These are phyloP conservation scores for Oidiodendron maius DNA, from an alignment of 495 filamentous ascomycete species.

Conservation along the genomic window DNA sequence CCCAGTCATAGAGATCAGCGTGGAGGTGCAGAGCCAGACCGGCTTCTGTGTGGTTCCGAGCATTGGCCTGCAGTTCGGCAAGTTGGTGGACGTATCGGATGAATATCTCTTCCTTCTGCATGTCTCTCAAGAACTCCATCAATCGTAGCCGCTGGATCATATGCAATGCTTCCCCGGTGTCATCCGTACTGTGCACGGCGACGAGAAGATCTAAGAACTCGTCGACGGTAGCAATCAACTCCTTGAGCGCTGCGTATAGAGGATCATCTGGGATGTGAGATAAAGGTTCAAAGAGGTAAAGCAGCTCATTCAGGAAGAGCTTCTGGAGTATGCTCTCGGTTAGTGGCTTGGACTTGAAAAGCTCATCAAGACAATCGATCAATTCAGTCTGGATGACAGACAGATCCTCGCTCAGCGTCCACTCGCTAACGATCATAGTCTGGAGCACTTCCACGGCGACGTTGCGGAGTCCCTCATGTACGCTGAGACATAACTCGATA, in stretches of 20 bases:
- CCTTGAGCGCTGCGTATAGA: constrained; percentile 68
- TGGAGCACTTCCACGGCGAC: constrained; percentile 91
- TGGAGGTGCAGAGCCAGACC: constrained; percentile 86
- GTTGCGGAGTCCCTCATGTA: constrained; percentile 83
- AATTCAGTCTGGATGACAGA: constrained; percentile 92
- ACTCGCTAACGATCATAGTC: constrained; percentile 97
- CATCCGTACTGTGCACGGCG: constrained; percentile 81
- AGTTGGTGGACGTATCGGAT: constrained; percentile 95
- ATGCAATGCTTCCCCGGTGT: constrained; percentile 67
- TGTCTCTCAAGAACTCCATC: constrained; percentile 95
- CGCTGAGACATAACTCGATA: constrained; percentile 89
- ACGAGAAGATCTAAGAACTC: constrained; percentile 88
- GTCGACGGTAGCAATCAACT: constrained; percentile 76
- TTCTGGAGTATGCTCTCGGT: constrained; percentile 88
- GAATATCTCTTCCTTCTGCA: constrained; percentile 96
- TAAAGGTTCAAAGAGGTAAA: constrained; percentile 72
- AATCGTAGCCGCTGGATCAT: constrained; percentile 82
- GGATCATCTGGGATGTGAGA: constrained; percentile 60
- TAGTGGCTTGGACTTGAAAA: constrained; percentile 83
- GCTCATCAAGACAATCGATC: constrained; percentile 87
- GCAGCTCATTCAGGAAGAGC: constrained; percentile 81
- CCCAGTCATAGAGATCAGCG: constrained; percentile 91
- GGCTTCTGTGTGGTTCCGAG: constrained; percentile 81
- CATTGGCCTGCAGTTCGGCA: constrained; percentile 66
- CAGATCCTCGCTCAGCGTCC: constrained; percentile 92